These are phyloP conservation scores for Phytopythium cucurbitacearum DNA, from an alignment of 352 stramenopile genomes.

Conservation along the genomic window DNA sequence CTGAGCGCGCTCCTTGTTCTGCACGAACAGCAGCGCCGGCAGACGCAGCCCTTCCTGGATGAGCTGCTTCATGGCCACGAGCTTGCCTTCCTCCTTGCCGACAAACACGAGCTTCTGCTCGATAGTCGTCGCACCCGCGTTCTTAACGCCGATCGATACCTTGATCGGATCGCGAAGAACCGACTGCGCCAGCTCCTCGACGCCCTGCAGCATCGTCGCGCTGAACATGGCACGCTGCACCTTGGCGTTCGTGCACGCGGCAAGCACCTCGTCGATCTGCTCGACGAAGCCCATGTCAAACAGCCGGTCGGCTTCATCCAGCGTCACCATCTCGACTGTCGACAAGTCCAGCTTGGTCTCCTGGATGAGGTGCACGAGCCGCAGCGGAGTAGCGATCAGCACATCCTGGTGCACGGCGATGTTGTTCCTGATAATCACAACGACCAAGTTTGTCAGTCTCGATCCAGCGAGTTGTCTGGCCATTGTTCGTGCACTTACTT, in stretches of 20 bases:
- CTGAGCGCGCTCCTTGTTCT: constrained; percentile 98
- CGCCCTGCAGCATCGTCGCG: constrained; percentile 94
- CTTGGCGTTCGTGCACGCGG: constrained; percentile 79
- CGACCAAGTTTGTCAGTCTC: background rate
- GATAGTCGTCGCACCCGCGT: constrained; percentile 86
- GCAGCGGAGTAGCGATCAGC: constrained; percentile 95
- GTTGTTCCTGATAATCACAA: constrained; percentile 45
- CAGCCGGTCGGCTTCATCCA: constrained; percentile 99
- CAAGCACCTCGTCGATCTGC: constrained; percentile 98
- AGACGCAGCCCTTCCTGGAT: constrained; percentile 91
- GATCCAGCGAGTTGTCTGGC: background rate
- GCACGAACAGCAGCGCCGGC: constrained; percentile 97
- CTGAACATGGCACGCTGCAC: constrained; percentile 96
- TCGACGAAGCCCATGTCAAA: constrained; percentile 96
- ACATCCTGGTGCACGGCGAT: constrained; percentile 89
- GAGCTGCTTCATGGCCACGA: constrained; percentile 95
- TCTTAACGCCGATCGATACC: constrained; percentile 92
- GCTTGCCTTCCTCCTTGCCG: constrained; percentile 98
- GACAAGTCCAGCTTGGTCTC: constrained; percentile 79
- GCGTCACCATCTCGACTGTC: constrained; percentile 91
- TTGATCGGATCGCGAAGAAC: constrained; percentile 96
- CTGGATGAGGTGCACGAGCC: constrained; percentile 91
- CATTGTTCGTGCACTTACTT: constrained; percentile 30
- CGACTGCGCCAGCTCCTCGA: constrained; percentile 94
- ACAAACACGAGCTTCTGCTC: constrained; percentile 97